Evolutionary conservation across 371 early-diverging fungal genomes (phyloP).

Genomic region (Batkoa obscura): DNA sequence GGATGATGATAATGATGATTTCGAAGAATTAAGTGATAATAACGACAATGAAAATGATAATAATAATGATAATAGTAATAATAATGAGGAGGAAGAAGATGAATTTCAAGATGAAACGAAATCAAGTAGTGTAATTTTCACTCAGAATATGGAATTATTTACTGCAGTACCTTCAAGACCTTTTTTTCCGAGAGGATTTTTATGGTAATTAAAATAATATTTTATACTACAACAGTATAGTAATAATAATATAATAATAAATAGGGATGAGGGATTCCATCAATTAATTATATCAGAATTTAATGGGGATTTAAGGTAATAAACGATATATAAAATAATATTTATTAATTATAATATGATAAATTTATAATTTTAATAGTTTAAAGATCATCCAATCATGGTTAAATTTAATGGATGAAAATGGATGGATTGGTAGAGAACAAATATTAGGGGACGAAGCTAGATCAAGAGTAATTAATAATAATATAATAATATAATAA

Average conservation of each 20-base stretch:
- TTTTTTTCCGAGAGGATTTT: conserved; percentile 90
- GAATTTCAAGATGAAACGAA: conserved; percentile 16
- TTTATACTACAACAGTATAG: not conserved
- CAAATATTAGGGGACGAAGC: conserved; percentile 90
- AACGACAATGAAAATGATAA: conserved; percentile 23
- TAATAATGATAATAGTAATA: conserved; percentile 29
- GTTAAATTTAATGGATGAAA: conserved; percentile 54
- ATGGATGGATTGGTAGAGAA: conserved; percentile 89
- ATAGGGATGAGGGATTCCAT: conserved; percentile 88
- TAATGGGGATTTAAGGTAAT: conserved; percentile 71
- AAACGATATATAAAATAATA: too few species aligned
- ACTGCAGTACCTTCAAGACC: conserved; percentile 77
- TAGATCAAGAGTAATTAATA: conserved; percentile 49
- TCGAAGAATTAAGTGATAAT: conserved; percentile 17
- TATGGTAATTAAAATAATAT: conserved; percentile 33
- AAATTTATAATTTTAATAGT: too few species aligned
- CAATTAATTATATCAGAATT: conserved; percentile 66
- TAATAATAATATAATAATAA: not conserved
- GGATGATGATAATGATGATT: conserved; percentile 18
- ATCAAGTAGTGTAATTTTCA: conserved; percentile 25
- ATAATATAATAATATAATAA: not conserved
- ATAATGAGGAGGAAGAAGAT: conserved; percentile 24
- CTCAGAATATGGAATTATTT: conserved; percentile 48
- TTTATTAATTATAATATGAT: too few species aligned
- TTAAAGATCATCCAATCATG: conserved; percentile 65